Percentiles rank a stretch among this genome's conserved stretches.
phyloP scores from a whole-genome alignment of 331 rosid species.

The Erythrophleum ivorense region DNA sequence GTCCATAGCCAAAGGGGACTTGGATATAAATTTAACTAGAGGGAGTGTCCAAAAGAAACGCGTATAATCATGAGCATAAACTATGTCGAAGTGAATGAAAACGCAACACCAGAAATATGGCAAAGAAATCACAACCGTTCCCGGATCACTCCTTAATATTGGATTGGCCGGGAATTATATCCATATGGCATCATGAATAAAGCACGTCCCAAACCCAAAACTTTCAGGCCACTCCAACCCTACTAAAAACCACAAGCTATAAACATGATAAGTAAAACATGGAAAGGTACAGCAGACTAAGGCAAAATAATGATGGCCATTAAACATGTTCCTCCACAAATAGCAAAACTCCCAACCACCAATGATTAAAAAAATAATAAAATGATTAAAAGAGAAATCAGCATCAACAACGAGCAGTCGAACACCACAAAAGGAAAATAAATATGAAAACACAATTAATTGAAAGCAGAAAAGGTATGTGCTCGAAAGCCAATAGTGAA shows the following conservation, averaged over 20 bases:
- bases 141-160: neutral
- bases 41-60: neutral
- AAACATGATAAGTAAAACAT: neutral
- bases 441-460: constrained; percentile 1
- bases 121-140: neutral
- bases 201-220: neutral
- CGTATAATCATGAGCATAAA: neutral
- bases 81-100: neutral
- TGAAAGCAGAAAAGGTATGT: constrained; percentile 9
- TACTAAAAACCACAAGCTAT: neutral
- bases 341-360: neutral
- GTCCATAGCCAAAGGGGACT: neutral
- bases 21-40: neutral
- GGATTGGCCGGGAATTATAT: neutral
- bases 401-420: neutral
- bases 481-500: constrained; percentile 10
- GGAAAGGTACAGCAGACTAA: neutral
- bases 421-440: neutral
- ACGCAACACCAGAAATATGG: neutral
- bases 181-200: neutral
- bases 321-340: constrained; percentile 14
- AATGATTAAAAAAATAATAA: neutral
- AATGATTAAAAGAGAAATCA: neutral
- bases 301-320: constrained; percentile 20
- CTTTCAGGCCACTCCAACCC: neutral